Percentiles rank a stretch among this genome's conserved stretches.
These are phyloP conservation scores for Lipomyces sp. DNA, from an alignment of 805 yeast genomes.

Conservation along the genomic window DNA sequence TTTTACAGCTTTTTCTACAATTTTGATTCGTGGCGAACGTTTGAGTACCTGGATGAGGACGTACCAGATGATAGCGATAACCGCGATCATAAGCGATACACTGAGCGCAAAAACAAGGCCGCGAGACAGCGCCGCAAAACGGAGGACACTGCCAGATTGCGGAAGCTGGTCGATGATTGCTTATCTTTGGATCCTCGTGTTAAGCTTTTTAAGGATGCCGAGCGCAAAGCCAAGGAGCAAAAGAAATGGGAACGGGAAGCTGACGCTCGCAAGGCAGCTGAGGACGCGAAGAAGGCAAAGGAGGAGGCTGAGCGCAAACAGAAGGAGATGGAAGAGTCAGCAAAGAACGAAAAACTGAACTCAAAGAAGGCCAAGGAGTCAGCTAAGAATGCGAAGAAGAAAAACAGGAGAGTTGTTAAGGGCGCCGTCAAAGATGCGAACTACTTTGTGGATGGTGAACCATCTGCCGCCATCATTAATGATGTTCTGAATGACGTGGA, in stretches of 20 bases:
- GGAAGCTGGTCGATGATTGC: conserved; percentile 84
- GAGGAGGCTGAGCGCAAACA: conserved; percentile 84
- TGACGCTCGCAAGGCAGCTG: conserved; percentile 95
- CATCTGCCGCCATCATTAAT: conserved; percentile 53
- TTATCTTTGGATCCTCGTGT: conserved; percentile 91
- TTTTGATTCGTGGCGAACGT: conserved; percentile 97
- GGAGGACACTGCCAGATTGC: conserved; percentile 88
- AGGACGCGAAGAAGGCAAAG: conserved; percentile 76
- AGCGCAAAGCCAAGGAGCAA: conserved; percentile 90
- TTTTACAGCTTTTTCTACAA: conserved; percentile 91
- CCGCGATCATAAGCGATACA: conserved; percentile 98
- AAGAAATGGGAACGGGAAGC: conserved; percentile 98
- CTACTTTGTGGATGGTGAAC: conserved; percentile 64
- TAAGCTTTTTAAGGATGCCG: conserved; percentile 86
- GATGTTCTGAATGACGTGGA: conserved; percentile 63
- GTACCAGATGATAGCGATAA: conserved; percentile 98
- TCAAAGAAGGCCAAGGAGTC: conserved; percentile 95
- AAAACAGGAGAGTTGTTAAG: conserved; percentile 88
- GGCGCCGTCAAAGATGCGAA: conserved; percentile 73
- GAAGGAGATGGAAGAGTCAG: conserved; percentile 66
- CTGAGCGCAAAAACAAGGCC: conserved; percentile 95
- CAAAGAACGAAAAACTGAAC: conserved; percentile 63
- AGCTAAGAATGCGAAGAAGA: conserved; percentile 87
- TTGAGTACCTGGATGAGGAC: conserved; percentile 97
- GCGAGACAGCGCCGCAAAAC: conserved; percentile 97